Evolutionary conservation across 75 land plant species (phyloP).

Genomic region (Pinus tabuliformis): DNA sequence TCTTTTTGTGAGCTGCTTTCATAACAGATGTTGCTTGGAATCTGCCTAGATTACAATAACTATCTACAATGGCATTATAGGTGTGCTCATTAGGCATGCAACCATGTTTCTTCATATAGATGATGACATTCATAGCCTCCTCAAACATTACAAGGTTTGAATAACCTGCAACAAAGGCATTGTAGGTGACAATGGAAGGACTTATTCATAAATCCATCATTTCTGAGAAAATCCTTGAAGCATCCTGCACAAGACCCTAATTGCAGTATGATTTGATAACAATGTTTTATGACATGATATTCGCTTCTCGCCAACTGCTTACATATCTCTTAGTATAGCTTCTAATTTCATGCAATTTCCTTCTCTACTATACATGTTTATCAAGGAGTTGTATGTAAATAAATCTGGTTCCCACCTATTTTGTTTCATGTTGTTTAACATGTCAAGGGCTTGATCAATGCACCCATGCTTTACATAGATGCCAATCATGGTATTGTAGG

Average conservation of each 20-base stretch:
- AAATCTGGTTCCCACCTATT: conserved; percentile 64
- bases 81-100: conserved; percentile 79
- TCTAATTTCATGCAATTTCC: conserved; percentile 84
- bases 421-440: conserved; percentile 38
- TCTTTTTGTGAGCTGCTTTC: too few species aligned
- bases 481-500: conserved; percentile 78
- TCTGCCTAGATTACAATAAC: conserved; percentile 58
- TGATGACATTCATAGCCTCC: conserved; percentile 67
- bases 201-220: conserved; percentile 70
- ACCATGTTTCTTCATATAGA: conserved; percentile 70
- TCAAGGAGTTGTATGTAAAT: conserved; percentile 77
- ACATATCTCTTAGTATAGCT: conserved; percentile 48
- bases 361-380: conserved; percentile 81
- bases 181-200: conserved; percentile 84
- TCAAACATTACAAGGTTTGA: conserved; percentile 56
- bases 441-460: conserved; percentile 67
- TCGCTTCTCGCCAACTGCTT: conserved; percentile 53
- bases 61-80: conserved; percentile 67
- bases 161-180: conserved; percentile 67
- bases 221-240: conserved; percentile 55
- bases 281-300: conserved; percentile 79
- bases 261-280: conserved; percentile 79
- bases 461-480: conserved; percentile 69
- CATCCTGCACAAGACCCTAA: conserved; percentile 87
- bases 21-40: conserved; percentile 57